Conservation (phyloP, 768 basidiomycete species). For the Russula virescens region DNA sequence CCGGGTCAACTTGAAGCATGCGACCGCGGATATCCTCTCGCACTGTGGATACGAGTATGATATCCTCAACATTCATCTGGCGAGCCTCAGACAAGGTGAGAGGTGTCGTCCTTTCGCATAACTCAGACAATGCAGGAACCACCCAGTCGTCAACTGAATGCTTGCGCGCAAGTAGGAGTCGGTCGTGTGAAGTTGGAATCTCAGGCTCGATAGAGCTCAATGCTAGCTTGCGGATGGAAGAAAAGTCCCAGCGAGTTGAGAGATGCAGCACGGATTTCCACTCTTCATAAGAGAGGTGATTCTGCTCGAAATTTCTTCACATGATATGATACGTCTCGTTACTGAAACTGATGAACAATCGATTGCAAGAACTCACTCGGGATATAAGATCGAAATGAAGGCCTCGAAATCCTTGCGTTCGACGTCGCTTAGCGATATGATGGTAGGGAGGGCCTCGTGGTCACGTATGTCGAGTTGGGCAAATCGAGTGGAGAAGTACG, state of each 20-base stretch:
- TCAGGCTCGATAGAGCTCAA: background rate
- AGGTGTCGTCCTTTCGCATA: constrained; percentile 5
- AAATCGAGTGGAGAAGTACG: constrained; percentile 1
- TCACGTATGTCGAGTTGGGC: background rate
- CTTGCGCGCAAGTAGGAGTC: constrained; percentile 8
- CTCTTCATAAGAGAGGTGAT: background rate
- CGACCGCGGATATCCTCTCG: constrained; percentile 1
- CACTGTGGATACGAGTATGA: constrained; percentile 6
- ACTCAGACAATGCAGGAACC: background rate
- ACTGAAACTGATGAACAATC: too few relatives aligned
- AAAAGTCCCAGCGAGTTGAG: constrained; percentile 30
- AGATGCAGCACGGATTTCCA: constrained; percentile 26
- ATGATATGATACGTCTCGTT: background rate
- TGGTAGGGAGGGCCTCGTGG: background rate
- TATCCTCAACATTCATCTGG: constrained; percentile 10
- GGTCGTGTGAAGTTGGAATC: constrained; percentile 3
- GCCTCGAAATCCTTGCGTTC: constrained; percentile 13
- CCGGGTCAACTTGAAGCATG: background rate
- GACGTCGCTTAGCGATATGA: constrained; percentile 1
- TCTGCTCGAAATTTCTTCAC: background rate
- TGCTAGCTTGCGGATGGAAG: constrained; percentile 24
- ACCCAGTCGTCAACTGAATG: constrained; percentile 12
- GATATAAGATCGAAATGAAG: constrained; percentile 12
- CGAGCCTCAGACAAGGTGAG: constrained; percentile 4
- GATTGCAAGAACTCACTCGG: background rate